Base-by-base conservation (phyloP, 176 grass and related monocot genomes). In the Phragmites australis region DNA sequence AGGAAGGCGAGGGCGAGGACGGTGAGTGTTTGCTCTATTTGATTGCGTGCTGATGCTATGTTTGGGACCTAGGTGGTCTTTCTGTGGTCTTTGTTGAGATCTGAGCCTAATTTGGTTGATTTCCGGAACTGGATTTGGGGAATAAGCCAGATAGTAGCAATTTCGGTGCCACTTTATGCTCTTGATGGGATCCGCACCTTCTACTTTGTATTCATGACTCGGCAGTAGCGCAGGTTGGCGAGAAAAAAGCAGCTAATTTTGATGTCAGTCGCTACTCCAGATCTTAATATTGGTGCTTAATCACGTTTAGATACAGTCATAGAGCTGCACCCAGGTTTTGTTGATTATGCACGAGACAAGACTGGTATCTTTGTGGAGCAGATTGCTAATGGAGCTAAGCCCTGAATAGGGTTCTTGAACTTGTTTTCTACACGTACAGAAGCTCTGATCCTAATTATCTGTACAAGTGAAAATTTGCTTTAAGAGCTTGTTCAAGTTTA, bases 1-100 rank as follows among this genome's bases (percentile, higher is more conserved):
- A 99, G 27, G 97, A 99, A 4, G 93, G 92, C 32, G 93, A 99
- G 26, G 97, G 93, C 40, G 97, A 99, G 59, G 93, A 99, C 3
- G 93, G 97, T 93, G 89, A 83, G 76, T 78, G 26, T 12, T 66
- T 12, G 21, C 50, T 72, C 23, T 72, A 4, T 70, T 69, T 22
- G 44, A 26, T 84, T 73, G 39, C 34, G 11, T 46, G 26, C 29
- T 47, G 57, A 40, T 68, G 52, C 76, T 71, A 11, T 73, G 8
- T 29, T 16, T 32, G 31, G 1, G 19, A n/a, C 12, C 29, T 22
- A 5, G 4, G 48, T 29, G 34, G 34, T 21, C 3, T 55, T 42
- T 46, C 8, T 65, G 6, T 23, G 1, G 30, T 19, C n/a, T 80
- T 21, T 48, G 19, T 16, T 52, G 73, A 74, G 78, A 82, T 86